A percentile compares a stretch with the other conserved stretches of the same genome.
These are phyloP conservation scores for Firmiana major DNA, from an alignment of 345 rosid species.

Conservation along the genomic window DNA sequence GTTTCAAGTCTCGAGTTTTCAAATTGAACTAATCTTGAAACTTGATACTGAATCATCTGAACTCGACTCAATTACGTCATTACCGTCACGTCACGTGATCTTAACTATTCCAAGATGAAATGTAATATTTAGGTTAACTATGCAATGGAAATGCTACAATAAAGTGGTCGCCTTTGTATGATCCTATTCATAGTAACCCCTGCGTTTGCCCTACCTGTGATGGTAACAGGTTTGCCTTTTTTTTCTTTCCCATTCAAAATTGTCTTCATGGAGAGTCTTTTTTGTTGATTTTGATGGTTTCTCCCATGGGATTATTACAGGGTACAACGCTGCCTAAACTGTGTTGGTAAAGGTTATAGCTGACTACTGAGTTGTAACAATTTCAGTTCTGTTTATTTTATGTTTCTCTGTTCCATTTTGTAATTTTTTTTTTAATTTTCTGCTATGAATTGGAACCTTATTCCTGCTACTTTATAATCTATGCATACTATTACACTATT, in stretches of 20 bases:
- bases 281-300: not conserved
- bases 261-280: not conserved
- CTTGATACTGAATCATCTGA: too few relatives aligned
- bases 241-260: not conserved
- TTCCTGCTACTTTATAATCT: not conserved
- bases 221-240: constrained; percentile 62
- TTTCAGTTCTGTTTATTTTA: not conserved
- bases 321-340: constrained; percentile 78
- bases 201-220: constrained; percentile 93
- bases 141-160: constrained; percentile 73
- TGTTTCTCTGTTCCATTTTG: not conserved
- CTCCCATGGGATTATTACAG: constrained; percentile 32
- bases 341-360: constrained; percentile 55
- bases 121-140: too few relatives aligned
- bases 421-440: not conserved
- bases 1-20: too few relatives aligned
- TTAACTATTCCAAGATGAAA: too few relatives aligned
- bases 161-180: constrained; percentile 76
- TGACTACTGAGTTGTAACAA: constrained; percentile 12
- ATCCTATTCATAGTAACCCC: constrained; percentile 72
- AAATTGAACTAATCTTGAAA: too few relatives aligned
- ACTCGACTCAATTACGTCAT: too few relatives aligned
- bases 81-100: too few relatives aligned
- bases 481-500: not conserved
- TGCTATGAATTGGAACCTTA: not conserved